Base-by-base conservation (phyloP, 2,329 filamentous ascomycete species). In the Chrysoporthe cubensis region DNA sequence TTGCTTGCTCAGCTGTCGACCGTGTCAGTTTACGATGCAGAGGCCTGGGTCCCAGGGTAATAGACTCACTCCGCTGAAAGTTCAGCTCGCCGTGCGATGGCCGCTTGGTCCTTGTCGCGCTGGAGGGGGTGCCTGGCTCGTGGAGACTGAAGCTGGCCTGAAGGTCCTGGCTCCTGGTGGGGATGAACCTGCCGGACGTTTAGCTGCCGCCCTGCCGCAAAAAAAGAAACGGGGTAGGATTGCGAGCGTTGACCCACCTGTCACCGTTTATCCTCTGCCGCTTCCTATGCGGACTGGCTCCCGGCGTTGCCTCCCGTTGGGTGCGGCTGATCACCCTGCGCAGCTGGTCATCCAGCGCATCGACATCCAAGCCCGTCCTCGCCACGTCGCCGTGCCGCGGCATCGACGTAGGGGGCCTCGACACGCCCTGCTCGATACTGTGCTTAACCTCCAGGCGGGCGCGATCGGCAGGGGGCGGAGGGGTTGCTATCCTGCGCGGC, bases 91-190 rank as follows among this genome's bases (percentile, higher is more conserved):
- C 92, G 76, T 97, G 92, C 11, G 93, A 92, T 32, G 91, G 90
- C 56, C 94, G 90, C 81, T 92, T 94, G 68, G 91, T 87, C 76
- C 90, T 92, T 4, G 94, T 95, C 0, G 95, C 93, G 1, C 94
- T 97, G 14, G 95, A 92, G 26, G 96, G 96, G 26, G 95, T 97
- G 50, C 91, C 94, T 77, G 97, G 94, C 71, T 97, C 95, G 75
- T 97, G 92, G 40, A 98, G 84, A 76, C 90, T 97, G 80, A 96
- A 98, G 78, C 94, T 96, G 64, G 95, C 94, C 77, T 95, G 92
- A 34, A 98, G 83, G 79, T 99, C 96, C 78, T 97, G 94, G 6
- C 95, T 91, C 54, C 96, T 88, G 74, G 96, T 96, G 40, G 96
- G 96, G 73, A 99, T 98, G 77, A 99, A 99, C 74, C 96, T 97